Evolutionary conservation across 1,284 basidiomycete genomes (phyloP), one percentile per base, ranked within the genome.

Genomic region (Cutaneotrichosporon arboriforme): DNA sequence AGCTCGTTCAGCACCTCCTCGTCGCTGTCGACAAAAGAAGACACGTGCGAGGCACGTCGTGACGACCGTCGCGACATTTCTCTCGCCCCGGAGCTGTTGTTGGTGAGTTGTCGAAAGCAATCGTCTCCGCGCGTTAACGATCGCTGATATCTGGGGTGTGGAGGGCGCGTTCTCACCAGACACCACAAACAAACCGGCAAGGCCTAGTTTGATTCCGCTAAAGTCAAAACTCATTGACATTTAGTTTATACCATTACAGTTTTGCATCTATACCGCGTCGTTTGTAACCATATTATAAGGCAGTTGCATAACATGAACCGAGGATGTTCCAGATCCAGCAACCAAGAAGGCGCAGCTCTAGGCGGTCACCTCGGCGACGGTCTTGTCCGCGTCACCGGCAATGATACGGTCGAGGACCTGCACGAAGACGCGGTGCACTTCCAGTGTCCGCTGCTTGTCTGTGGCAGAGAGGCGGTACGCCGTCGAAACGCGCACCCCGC

Each of bases 391-490:
- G 40, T 48, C 52, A 18, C 49, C 50, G 17, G 26, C 31, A 8
- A 47, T 47, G 15, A 58, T 36, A 14, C 52, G 52, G 31, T 54
- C 49, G 20, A 58, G 39, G 10, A 54, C 43, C 4, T 38, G 41
- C n/a, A 39, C 22, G 37, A 47, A 52, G n/a, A 40, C 26, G 21
- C 37, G 39, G 34, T 51, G 52, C n/a, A 58, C 15, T 31, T 35
- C 33, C 5, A 13, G 13, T 1, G 38, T 33, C 20, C 54, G 48
- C 22, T 53, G 44, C 10, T 37, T n/a, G 12, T 38, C 44, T 4
- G 64, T 58, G 7, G 55, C 51, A 2, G 58, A 49, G 1, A 67
- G 67, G 21, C 68, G 63, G 20, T 62, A 70, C 9, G 52, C 47
- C 3, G 54, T 53, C 3, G 57, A 45, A 20, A 70, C 21, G 15